phyloP scores from a whole-genome alignment of 2,329 filamentous ascomycete species.

The Gnomoniopsis sp. region DNA sequence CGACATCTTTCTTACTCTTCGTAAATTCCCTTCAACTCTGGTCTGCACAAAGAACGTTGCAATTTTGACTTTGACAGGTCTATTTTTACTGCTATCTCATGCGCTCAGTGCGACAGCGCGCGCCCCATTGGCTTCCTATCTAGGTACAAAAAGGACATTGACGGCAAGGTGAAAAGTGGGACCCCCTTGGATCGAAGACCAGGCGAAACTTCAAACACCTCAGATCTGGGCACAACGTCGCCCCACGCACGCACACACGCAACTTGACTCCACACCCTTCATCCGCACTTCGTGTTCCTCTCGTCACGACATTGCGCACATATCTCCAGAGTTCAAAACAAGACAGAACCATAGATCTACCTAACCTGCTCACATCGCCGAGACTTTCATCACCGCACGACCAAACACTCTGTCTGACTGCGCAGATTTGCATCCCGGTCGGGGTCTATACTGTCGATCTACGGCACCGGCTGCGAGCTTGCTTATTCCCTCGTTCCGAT shows the following conservation, averaged over 20 bases:
- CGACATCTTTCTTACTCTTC: too few relatives aligned
- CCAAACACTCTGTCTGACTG: neutral
- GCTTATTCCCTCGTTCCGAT: neutral
- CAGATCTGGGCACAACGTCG: neutral
- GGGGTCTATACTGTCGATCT: neutral
- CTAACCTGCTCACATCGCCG: neutral
- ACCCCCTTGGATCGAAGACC: slow-evolving; percentile 1
- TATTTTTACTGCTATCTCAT: too few relatives aligned
- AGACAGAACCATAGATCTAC: neutral
- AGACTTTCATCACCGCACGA: neutral
- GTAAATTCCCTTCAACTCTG: too few relatives aligned
- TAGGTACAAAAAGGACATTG: neutral
- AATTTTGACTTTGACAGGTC: too few relatives aligned
- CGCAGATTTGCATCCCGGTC: neutral
- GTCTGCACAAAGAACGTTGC: too few relatives aligned
- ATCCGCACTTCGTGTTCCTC: neutral
- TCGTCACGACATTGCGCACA: neutral
- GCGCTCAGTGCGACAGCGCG: neutral
- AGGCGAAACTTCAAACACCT: slow-evolving; percentile 15
- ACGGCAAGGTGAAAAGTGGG: neutral
- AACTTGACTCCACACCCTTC: neutral
- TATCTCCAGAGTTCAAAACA: neutral
- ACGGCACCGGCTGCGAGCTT: neutral
- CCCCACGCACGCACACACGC: neutral
- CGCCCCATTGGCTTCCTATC: neutral